Percentiles rank a stretch among this genome's conserved stretches.
Conservation (phyloP, 805 yeast genomes). For the Metschnikowia colocasiae region DNA sequence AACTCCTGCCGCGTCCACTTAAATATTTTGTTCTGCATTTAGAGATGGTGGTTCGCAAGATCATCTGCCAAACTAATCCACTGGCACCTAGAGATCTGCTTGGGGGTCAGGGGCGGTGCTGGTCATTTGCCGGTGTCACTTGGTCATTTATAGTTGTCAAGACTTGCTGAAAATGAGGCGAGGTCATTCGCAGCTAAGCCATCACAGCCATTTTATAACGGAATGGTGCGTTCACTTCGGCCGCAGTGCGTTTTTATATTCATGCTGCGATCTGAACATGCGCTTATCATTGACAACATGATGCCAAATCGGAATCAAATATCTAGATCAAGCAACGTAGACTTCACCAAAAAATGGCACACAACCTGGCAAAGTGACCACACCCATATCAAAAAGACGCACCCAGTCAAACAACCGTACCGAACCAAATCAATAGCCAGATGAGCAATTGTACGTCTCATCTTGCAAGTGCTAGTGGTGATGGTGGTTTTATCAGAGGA, state of each 20-base stretch:
- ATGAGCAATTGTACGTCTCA: no score
- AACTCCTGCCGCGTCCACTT: background rate
- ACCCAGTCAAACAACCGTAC: no score
- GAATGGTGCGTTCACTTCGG: background rate
- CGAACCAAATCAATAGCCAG: no score
- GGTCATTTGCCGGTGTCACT: background rate
- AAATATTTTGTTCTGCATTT: background rate
- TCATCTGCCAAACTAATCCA: background rate
- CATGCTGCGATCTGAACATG: background rate
- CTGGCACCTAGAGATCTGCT: background rate
- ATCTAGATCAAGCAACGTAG: no score
- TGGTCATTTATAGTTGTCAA: no score
- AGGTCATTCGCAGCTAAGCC: constrained; percentile 1
- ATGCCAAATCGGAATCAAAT: no score
- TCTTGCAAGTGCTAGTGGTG: no score
- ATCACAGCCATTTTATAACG: background rate
- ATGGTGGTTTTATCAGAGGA: background rate
- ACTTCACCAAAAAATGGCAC: no score
- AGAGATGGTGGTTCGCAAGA: background rate
- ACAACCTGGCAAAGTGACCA: no score
- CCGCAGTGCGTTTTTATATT: background rate
- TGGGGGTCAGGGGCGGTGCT: background rate
- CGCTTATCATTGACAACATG: background rate
- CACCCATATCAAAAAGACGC: no score
- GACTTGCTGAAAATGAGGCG: background rate